Conservation (phyloP, 768 basidiomycete species). For the Chalciporus pseudorubinellus region DNA sequence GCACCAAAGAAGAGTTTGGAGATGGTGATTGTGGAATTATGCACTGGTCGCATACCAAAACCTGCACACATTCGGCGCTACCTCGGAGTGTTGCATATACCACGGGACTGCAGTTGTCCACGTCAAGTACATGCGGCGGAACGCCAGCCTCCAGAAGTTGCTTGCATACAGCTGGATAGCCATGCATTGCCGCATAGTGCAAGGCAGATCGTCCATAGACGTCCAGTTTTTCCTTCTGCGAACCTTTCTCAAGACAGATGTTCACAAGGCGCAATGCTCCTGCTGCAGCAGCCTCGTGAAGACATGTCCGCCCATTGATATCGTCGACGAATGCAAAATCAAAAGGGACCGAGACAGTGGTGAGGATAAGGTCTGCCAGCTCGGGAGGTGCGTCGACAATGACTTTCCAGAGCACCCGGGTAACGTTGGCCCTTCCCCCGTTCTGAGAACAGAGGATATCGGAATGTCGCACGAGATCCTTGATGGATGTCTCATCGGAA, state of each 20-base stretch:
- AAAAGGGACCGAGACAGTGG: slow-evolving; percentile 64
- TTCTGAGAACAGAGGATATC: slow-evolving; percentile 60
- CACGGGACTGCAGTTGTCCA: slow-evolving; percentile 93
- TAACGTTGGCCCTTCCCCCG: slow-evolving; percentile 65
- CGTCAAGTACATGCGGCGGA: slow-evolving; percentile 70
- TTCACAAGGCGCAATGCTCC: slow-evolving; percentile 76
- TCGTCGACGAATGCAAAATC: slow-evolving; percentile 94
- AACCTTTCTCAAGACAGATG: slow-evolving; percentile 72
- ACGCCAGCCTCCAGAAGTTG: slow-evolving; percentile 69
- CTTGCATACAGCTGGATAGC: slow-evolving; percentile 72
- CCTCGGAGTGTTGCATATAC: slow-evolving; percentile 92
- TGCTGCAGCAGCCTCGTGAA: slow-evolving; percentile 90
- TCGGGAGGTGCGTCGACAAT: slow-evolving; percentile 74
- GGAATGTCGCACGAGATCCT: slow-evolving; percentile 69
- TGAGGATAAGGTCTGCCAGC: slow-evolving; percentile 72
- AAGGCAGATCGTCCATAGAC: slow-evolving; percentile 91
- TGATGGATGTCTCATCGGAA: slow-evolving; percentile 56
- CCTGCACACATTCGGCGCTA: slow-evolving; percentile 75
- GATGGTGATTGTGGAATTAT: slow-evolving; percentile 60
- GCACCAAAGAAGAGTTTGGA: slow-evolving; percentile 68
- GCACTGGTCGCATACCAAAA: slow-evolving; percentile 72
- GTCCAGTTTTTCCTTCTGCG: slow-evolving; percentile 73
- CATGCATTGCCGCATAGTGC: slow-evolving; percentile 96
- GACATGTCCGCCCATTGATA: slow-evolving; percentile 91
- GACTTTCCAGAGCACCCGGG: slow-evolving; percentile 94